These are phyloP conservation scores for Chaetomium sp. DNA, from an alignment of 2,329 filamentous ascomycete species.

Conservation along the genomic window DNA sequence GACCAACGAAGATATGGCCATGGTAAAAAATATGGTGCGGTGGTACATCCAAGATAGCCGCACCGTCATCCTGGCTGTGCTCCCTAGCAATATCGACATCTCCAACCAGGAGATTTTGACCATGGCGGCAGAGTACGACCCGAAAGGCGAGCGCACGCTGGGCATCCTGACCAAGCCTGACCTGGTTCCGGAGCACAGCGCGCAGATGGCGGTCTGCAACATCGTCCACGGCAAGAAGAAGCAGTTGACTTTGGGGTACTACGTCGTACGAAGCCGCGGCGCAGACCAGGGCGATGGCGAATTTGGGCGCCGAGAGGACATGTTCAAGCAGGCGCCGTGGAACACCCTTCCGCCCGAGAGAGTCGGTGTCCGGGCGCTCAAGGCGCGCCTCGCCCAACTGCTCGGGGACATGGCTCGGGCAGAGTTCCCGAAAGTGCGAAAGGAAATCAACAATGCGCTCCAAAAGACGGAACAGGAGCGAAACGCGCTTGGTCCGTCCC, in stretches of 20 bases:
- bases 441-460: constrained; percentile 30
- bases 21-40: constrained; percentile 53
- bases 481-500: constrained; percentile 23
- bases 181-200: constrained; percentile 48
- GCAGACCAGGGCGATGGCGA: constrained; percentile 25
- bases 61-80: constrained; percentile 55
- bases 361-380: constrained; percentile 35
- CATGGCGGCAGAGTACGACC: constrained; percentile 46
- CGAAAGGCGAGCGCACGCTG: constrained; percentile 47
- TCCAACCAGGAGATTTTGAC: constrained; percentile 47
- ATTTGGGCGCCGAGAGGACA: constrained; percentile 17
- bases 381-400: constrained; percentile 33
- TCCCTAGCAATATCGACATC: constrained; percentile 46
- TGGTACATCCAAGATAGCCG: constrained; percentile 50
- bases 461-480: not conserved
- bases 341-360: constrained; percentile 30
- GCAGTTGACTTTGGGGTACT: constrained; percentile 51
- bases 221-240: constrained; percentile 47
- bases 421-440: constrained; percentile 37
- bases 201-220: constrained; percentile 46
- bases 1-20: constrained; percentile 47
- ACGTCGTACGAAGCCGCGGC: constrained; percentile 51
- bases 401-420: constrained; percentile 37
- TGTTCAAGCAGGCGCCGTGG: constrained; percentile 31
- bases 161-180: constrained; percentile 64